A percentile compares a stretch with the other conserved stretches of the same genome.
Conservation (phyloP, 305 asterid genomes). For the Solanum hybrid region DNA sequence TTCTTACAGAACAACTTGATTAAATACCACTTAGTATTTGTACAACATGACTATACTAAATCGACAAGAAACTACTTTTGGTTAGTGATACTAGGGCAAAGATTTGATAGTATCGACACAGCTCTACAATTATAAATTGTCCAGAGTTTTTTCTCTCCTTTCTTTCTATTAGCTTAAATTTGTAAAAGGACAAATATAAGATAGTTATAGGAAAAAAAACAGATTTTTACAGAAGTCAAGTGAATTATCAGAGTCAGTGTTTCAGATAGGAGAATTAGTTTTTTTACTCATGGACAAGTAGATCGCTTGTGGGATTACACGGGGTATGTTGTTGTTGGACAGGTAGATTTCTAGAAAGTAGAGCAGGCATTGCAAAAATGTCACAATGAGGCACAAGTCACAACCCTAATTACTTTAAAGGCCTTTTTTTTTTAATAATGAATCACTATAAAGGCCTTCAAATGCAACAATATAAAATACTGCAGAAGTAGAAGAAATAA, state of each 20-base stretch:
- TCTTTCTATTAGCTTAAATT: not conserved
- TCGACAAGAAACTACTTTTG: not conserved
- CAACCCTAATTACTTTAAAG: not conserved
- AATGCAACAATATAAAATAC: not conserved
- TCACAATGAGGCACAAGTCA: not conserved
- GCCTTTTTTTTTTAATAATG: not conserved
- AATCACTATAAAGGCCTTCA: not conserved
- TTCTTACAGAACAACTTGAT: not conserved
- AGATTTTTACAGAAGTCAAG: not conserved
- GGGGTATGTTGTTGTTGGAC: not conserved
- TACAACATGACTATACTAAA: not conserved
- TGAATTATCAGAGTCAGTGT: not conserved
- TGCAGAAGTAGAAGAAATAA: not conserved
- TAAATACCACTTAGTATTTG: not conserved
- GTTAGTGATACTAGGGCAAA: not conserved
- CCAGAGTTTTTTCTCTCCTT: not conserved
- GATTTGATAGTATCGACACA: not conserved
- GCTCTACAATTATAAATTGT: not conserved
- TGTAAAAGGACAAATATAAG: not conserved
- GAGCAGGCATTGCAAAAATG: not conserved
- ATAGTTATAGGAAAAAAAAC: not conserved
- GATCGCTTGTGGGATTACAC: not conserved
- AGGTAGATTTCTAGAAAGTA: not conserved
- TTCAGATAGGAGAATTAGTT: not conserved
- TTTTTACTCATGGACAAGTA: not conserved